Percentiles rank a stretch among this genome's conserved stretches.
Evolutionary conservation across 2,329 filamentous ascomycete species (phyloP).

Genomic region (Fusarium mexicanum): DNA sequence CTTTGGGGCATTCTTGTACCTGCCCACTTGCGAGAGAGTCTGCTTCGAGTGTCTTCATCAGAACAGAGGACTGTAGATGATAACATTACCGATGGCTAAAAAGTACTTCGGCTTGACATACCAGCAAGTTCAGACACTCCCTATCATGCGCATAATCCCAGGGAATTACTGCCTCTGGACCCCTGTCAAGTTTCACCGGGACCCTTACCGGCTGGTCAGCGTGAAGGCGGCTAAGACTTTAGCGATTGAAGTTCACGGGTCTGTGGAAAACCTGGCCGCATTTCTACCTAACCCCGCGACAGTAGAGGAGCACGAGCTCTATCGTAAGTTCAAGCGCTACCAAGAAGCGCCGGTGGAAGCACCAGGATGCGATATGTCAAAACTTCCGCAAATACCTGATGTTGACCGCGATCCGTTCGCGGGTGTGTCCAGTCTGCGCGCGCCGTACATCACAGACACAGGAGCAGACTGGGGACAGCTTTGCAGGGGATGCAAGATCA

Average conservation of each 20-base stretch:
- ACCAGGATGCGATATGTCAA: neutral
- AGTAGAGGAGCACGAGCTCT: neutral
- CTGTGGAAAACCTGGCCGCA: neutral
- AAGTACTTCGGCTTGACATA: neutral
- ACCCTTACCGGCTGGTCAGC: neutral
- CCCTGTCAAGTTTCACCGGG: accelerated
- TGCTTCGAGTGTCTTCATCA: neutral
- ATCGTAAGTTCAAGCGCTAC: neutral
- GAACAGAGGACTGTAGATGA: neutral
- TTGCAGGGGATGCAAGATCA: neutral
- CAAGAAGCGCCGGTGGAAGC: neutral
- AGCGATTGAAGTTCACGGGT: neutral
- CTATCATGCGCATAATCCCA: neutral
- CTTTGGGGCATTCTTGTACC: neutral
- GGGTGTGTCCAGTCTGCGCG: neutral
- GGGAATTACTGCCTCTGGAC: neutral
- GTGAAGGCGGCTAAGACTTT: neutral
- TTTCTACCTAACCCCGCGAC: neutral
- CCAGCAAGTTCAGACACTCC: neutral
- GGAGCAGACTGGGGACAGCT: neutral
- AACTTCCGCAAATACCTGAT: accelerated
- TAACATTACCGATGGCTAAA: neutral
- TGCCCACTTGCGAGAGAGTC: neutral
- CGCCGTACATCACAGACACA: neutral
- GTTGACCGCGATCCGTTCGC: neutral